Percentiles rank a stretch among this genome's conserved stretches.
phyloP scores from a whole-genome alignment of 495 filamentous ascomycete species.

The Xylaria curta region DNA sequence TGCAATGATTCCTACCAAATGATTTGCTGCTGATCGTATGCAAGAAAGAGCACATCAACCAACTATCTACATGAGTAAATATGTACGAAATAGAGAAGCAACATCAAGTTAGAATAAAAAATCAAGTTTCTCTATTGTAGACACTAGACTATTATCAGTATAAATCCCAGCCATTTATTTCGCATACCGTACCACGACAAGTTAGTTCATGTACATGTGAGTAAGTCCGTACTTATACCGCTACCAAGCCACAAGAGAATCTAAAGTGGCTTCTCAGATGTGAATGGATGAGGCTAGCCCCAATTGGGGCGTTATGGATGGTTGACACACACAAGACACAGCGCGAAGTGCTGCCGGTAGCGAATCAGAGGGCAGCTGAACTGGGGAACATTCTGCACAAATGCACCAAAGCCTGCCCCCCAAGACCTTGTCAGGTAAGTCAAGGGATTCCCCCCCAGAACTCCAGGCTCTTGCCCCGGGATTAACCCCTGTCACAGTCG shows the following conservation, averaged over 20 bases:
- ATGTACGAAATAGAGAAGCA: too few species aligned
- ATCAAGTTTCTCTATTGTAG: background rate
- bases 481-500: background rate
- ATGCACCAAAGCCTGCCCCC: slow-evolving; percentile 14
- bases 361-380: slow-evolving; percentile 10
- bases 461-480: slow-evolving; percentile 10
- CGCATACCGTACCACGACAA: background rate
- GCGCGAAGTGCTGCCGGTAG: slow-evolving; percentile 18
- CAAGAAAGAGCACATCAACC: background rate
- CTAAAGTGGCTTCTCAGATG: slow-evolving; percentile 3
- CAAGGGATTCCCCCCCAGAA: slow-evolving; percentile 11
- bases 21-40: background rate
- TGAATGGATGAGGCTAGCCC: slow-evolving; percentile 17
- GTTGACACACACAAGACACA: slow-evolving; percentile 26
- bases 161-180: slow-evolving; percentile 1
- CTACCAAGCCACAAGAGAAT: background rate
- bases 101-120: too few species aligned
- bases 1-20: background rate
- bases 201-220: background rate
- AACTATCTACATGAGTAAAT: background rate
- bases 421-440: slow-evolving; percentile 3
- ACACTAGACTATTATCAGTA: background rate
- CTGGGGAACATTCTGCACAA: slow-evolving; percentile 13
- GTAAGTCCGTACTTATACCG: background rate
- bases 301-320: slow-evolving; percentile 14